phyloP scores from a whole-genome alignment of 169 alveolate species.

The Babesia bovis region DNA sequence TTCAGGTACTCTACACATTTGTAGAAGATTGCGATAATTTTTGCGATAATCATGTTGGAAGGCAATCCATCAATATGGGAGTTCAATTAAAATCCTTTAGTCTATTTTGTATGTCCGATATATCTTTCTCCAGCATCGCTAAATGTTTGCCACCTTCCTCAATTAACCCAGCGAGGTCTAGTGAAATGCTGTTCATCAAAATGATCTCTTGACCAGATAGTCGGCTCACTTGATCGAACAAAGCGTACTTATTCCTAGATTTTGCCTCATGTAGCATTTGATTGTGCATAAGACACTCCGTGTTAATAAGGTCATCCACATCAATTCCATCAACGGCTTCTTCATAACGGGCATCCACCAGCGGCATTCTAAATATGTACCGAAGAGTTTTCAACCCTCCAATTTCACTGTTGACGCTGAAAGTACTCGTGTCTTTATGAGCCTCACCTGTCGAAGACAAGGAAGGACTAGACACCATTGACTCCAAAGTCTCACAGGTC shows the following conservation, averaged over 20 bases:
- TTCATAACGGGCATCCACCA: slow-evolving; percentile 43
- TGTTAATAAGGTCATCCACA: slow-evolving; percentile 4
- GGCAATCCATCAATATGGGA: no score
- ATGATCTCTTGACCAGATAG: slow-evolving; percentile 67
- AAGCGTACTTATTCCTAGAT: slow-evolving; percentile 9
- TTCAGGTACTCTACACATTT: no score
- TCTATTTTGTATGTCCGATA: slow-evolving; percentile 45
- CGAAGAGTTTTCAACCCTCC: slow-evolving; percentile 45
- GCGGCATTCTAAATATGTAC: slow-evolving; percentile 50
- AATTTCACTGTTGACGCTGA: slow-evolving; percentile 51
- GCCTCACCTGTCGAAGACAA: neutral
- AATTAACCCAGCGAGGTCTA: slow-evolving; percentile 64
- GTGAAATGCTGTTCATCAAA: slow-evolving; percentile 54
- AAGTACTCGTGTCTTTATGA: slow-evolving; percentile 31
- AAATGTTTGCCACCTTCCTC: slow-evolving; percentile 56
- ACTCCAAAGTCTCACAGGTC: slow-evolving; percentile 50
- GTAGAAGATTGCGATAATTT: no score
- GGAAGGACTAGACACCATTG: neutral
- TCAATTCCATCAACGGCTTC: slow-evolving; percentile 38
- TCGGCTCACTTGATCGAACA: slow-evolving; percentile 45
- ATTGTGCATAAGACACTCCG: neutral
- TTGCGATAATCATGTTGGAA: no score
- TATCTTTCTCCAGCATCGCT: slow-evolving; percentile 36
- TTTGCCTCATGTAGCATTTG: slow-evolving; percentile 22
- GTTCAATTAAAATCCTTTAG: no score